Conservation (phyloP, 352 stramenopile species). For the Phytophthora quininea region DNA sequence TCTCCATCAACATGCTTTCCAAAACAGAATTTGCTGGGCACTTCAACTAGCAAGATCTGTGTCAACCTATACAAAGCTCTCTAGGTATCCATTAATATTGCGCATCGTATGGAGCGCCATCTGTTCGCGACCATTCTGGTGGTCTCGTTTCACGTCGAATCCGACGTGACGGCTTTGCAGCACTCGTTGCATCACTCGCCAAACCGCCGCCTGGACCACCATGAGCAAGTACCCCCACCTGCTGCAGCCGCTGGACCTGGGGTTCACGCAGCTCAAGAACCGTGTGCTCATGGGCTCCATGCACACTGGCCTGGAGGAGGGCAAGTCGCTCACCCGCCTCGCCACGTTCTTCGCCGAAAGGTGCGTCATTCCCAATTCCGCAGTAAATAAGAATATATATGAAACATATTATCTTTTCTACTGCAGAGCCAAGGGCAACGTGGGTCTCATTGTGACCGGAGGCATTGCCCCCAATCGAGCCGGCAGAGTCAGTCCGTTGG, state of each 20-base stretch:
- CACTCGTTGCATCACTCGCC: too few relatives aligned
- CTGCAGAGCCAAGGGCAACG: conserved; percentile 86
- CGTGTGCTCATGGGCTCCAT: conserved; percentile 92
- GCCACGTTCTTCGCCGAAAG: conserved; percentile 95
- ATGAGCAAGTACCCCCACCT: conserved; percentile 82
- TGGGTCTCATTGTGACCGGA: conserved; percentile 95
- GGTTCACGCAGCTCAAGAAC: conserved; percentile 88
- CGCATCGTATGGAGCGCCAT: too few relatives aligned
- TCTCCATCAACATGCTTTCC: too few relatives aligned
- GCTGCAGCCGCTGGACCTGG: conserved; percentile 77
- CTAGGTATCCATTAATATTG: too few relatives aligned
- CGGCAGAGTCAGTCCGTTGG: conserved; percentile 93
- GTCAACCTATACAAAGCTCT: too few relatives aligned
- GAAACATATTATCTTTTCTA: background rate
- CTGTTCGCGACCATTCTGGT: too few relatives aligned
- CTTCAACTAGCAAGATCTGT: too few relatives aligned
- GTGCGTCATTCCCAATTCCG: conserved; percentile 16
- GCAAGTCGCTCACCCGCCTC: conserved; percentile 79
- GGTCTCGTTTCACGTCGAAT: too few relatives aligned
- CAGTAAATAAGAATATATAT: background rate
- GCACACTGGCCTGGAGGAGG: conserved; percentile 92
- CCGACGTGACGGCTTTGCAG: too few relatives aligned
- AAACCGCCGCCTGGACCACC: background rate
- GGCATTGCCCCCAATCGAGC: conserved; percentile 94
- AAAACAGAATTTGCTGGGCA: too few relatives aligned